Evolutionary conservation across 257 asterid genomes (phyloP).

Genomic region (Apocynum venetum): DNA sequence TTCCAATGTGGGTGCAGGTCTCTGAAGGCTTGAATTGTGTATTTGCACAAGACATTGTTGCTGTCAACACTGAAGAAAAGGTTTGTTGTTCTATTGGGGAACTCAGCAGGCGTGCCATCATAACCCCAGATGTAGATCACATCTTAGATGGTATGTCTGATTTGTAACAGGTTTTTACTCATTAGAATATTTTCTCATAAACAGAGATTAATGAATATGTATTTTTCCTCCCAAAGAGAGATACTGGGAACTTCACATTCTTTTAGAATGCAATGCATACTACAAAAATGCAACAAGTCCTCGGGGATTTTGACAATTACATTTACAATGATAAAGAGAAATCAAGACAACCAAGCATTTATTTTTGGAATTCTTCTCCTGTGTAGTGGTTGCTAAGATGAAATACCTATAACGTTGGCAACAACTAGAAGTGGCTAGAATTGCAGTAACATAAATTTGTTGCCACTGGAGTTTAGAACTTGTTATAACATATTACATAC

Average conservation of each 20-base stretch:
- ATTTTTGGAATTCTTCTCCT: not conserved
- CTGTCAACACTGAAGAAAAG: slow-evolving; percentile 43
- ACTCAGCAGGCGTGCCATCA: slow-evolving; percentile 46
- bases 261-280: not conserved
- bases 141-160: slow-evolving; percentile 41
- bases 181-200: not conserved
- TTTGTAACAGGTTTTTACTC: slow-evolving; percentile 23
- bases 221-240: not conserved
- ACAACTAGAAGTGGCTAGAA: not conserved
- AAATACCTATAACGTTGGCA: not conserved
- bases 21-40: slow-evolving; percentile 53
- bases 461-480: not conserved
- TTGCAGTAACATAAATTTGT: not conserved
- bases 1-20: slow-evolving; percentile 41
- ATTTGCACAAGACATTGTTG: slow-evolving; percentile 57
- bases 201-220: not conserved
- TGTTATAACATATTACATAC: not conserved
- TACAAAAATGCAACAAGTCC: not conserved
- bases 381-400: not conserved
- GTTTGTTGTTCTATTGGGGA: slow-evolving; percentile 61
- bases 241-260: not conserved
- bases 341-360: not conserved
- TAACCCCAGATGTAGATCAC: slow-evolving; percentile 62
- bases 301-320: not conserved
- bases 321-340: not conserved